Conservation (phyloP, 352 stramenopile species). For the Phytophthora litchii region DNA sequence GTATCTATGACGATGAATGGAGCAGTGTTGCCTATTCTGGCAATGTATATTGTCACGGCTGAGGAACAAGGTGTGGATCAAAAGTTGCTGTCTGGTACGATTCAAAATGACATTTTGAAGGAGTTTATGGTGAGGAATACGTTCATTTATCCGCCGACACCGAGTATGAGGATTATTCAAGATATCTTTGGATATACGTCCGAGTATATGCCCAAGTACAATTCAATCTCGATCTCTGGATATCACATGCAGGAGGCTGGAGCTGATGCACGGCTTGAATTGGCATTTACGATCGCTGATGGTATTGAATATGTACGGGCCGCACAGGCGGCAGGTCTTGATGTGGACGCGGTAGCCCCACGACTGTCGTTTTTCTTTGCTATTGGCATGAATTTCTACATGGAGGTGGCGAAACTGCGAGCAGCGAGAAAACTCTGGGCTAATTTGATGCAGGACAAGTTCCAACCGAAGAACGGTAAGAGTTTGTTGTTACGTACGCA, state of each 20-base stretch:
- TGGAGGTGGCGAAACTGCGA: slow-evolving; percentile 96
- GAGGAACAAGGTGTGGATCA: slow-evolving; percentile 95
- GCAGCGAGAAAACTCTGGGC: slow-evolving; percentile 95
- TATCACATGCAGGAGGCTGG: slow-evolving; percentile 99
- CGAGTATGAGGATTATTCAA: slow-evolving; percentile 95
- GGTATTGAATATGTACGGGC: slow-evolving; percentile 96
- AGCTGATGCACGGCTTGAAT: slow-evolving; percentile 93
- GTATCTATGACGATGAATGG: slow-evolving; percentile 99
- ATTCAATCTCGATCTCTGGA: slow-evolving; percentile 96
- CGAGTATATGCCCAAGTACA: slow-evolving; percentile 97
- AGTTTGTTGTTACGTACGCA: slow-evolving; percentile 95
- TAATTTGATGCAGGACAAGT: slow-evolving; percentile 93
- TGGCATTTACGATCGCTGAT: slow-evolving; percentile 98
- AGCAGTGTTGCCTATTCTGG: slow-evolving; percentile 95
- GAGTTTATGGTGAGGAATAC: slow-evolving; percentile 97
- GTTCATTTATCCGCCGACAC: slow-evolving; percentile 97
- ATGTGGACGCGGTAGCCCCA: slow-evolving; percentile 94
- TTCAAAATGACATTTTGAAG: slow-evolving; percentile 98
- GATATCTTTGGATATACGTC: slow-evolving; percentile 98
- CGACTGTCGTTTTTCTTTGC: slow-evolving; percentile 98
- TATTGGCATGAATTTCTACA: slow-evolving; percentile 99
- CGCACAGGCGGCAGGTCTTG: slow-evolving; percentile 91
- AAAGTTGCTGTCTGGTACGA: slow-evolving; percentile 79
- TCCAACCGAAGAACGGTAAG: slow-evolving; percentile 95
- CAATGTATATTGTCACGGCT: slow-evolving; percentile 96